phyloP scores from a whole-genome alignment of 805 yeast genomes.

The Schwanniomyces vanrijiae region DNA sequence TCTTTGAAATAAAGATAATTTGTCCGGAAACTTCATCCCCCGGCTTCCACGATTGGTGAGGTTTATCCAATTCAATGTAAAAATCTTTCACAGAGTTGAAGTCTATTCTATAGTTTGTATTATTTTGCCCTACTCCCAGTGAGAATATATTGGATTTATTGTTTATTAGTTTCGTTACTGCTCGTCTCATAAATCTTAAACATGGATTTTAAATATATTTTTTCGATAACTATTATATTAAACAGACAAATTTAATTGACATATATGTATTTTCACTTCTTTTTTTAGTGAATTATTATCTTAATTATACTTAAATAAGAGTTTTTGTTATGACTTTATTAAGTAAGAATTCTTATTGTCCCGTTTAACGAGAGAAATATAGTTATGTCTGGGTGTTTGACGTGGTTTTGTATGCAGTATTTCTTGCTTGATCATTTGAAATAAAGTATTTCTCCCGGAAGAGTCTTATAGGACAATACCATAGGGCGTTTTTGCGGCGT shows the following conservation, averaged over 20 bases:
- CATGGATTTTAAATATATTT: background rate
- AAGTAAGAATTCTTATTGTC: background rate
- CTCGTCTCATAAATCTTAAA: conserved; percentile 43
- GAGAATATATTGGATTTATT: conserved; percentile 12
- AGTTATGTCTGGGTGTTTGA: background rate
- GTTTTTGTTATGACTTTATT: background rate
- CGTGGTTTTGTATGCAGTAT: background rate
- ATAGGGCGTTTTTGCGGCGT: background rate
- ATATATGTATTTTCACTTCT: background rate
- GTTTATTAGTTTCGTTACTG: conserved; percentile 46
- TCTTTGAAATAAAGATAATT: conserved; percentile 54
- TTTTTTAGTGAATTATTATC: background rate
- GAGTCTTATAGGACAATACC: background rate
- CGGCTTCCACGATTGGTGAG: conserved; percentile 77
- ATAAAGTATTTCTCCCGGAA: background rate
- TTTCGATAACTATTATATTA: background rate
- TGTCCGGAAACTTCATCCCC: conserved; percentile 74
- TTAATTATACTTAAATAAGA: background rate
- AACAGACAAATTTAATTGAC: background rate
- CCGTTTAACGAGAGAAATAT: background rate
- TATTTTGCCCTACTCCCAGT: conserved; percentile 3
- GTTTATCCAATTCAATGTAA: conserved; percentile 68
- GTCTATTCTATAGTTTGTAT: conserved; percentile 29
- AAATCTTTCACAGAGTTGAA: conserved; percentile 56
- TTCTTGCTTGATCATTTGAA: background rate